phyloP scores from a whole-genome alignment of 1,284 basidiomycete genomes.

The Trametes hirsuta region DNA sequence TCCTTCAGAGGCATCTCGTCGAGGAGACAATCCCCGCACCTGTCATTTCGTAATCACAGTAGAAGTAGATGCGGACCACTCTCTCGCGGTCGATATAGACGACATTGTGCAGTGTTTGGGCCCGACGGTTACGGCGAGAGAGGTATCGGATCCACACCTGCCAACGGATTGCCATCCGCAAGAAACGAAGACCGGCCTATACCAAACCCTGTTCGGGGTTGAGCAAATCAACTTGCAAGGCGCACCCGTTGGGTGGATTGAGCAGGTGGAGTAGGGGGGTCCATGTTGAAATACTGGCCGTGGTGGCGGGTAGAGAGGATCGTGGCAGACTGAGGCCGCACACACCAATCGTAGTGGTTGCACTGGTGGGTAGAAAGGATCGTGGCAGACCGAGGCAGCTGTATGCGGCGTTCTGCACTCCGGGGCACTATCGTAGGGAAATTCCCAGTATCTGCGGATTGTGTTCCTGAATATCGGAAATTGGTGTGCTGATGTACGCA shows the following conservation, averaged over 20 bases:
- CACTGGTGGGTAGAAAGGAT: constrained; percentile 55
- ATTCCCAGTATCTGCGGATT: no score
- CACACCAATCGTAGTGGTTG: constrained; percentile 48
- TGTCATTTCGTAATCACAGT: no score
- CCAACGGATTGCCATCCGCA: neutral
- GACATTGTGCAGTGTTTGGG: no score
- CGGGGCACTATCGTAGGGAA: constrained; percentile 52
- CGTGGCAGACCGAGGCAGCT: constrained; percentile 60
- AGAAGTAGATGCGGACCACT: no score
- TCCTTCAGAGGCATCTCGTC: no score
- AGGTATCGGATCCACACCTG: neutral
- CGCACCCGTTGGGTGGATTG: constrained; percentile 70
- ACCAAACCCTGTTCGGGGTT: constrained; percentile 70
- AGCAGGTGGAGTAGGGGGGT: constrained; percentile 57
- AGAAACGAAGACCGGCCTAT: constrained; percentile 37
- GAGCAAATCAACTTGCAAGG: constrained; percentile 61
- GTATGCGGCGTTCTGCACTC: constrained; percentile 74
- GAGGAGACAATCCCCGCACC: no score
- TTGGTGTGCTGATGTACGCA: no score
- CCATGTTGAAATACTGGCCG: no score
- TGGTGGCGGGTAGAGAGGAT: no score
- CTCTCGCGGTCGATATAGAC: no score
- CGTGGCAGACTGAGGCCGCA: no score
- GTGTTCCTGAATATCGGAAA: no score
- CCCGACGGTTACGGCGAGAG: neutral